These are phyloP conservation scores for Cystofilobasidium bisporidii DNA, from an alignment of 768 basidiomycete genomes.

Conservation along the genomic window DNA sequence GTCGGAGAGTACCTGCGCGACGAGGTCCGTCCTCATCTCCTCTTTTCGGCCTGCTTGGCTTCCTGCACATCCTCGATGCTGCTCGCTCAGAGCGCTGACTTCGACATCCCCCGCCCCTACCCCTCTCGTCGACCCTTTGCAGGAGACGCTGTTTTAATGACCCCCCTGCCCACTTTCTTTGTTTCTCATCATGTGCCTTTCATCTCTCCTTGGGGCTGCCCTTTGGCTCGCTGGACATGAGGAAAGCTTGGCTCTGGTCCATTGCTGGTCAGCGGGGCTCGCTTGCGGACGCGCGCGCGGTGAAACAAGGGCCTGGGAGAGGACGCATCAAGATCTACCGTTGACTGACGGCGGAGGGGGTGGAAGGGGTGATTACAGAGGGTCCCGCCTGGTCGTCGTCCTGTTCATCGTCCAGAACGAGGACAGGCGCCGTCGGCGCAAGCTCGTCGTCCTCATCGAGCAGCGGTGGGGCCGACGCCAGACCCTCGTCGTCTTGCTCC, in stretches of 20 bases:
- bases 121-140: neutral
- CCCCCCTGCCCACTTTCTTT: neutral
- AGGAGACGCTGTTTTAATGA: constrained; percentile 33
- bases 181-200: neutral
- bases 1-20: constrained; percentile 97
- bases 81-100: neutral
- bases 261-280: too few species aligned
- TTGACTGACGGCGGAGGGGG: too few species aligned
- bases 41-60: too few species aligned
- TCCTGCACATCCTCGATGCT: too few species aligned
- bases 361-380: too few species aligned
- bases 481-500: neutral
- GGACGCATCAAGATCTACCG: too few species aligned
- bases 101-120: neutral
- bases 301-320: too few species aligned
- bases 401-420: neutral
- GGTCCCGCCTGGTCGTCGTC: too few species aligned
- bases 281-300: too few species aligned
- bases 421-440: neutral
- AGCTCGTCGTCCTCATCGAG: neutral
- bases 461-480: neutral
- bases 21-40: constrained; percentile 48
- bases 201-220: neutral
- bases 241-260: too few species aligned
- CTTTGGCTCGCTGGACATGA: too few species aligned